Conservation (phyloP, 495 filamentous ascomycete species). For the Staphylotrichum longicolle region DNA sequence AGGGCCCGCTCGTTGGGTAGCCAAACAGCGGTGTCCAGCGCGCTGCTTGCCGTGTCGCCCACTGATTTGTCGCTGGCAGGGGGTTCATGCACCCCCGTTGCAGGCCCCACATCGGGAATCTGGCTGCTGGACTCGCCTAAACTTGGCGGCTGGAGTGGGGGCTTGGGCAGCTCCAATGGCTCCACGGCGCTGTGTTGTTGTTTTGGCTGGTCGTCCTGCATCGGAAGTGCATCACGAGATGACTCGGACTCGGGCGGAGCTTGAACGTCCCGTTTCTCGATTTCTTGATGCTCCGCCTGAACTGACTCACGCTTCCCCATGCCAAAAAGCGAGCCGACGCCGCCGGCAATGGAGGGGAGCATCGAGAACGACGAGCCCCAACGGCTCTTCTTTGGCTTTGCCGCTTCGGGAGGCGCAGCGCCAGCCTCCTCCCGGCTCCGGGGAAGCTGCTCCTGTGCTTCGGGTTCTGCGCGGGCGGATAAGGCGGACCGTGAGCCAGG, state of each 20-base stretch:
- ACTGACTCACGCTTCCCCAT: slow-evolving; percentile 18
- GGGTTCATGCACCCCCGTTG: slow-evolving; percentile 28
- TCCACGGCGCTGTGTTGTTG: slow-evolving; percentile 13
- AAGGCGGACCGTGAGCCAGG: slow-evolving; percentile 8
- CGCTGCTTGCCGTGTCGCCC: slow-evolving; percentile 28
- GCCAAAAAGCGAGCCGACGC: slow-evolving; percentile 28
- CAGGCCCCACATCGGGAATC: slow-evolving; percentile 26
- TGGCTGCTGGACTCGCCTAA: slow-evolving; percentile 26
- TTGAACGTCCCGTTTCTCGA: neutral
- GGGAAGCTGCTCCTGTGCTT: neutral
- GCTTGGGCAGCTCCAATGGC: slow-evolving; percentile 17
- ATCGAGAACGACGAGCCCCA: slow-evolving; percentile 21
- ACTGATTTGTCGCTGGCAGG: slow-evolving; percentile 31
- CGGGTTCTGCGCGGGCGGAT: slow-evolving; percentile 8
- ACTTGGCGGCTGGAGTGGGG: slow-evolving; percentile 19
- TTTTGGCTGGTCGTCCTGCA: slow-evolving; percentile 14
- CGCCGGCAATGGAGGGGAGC: slow-evolving; percentile 23
- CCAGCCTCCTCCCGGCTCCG: slow-evolving; percentile 3
- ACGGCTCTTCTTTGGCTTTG: slow-evolving; percentile 22
- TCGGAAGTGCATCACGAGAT: slow-evolving; percentile 18
- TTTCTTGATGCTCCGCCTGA: slow-evolving; percentile 8
- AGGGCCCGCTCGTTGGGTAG: slow-evolving; percentile 25
- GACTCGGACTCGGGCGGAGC: neutral
- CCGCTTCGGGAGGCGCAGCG: neutral
- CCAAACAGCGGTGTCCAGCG: slow-evolving; percentile 36